phyloP scores from a whole-genome alignment of 2,329 filamentous ascomycete genomes.

The Fusarium kyushuense region DNA sequence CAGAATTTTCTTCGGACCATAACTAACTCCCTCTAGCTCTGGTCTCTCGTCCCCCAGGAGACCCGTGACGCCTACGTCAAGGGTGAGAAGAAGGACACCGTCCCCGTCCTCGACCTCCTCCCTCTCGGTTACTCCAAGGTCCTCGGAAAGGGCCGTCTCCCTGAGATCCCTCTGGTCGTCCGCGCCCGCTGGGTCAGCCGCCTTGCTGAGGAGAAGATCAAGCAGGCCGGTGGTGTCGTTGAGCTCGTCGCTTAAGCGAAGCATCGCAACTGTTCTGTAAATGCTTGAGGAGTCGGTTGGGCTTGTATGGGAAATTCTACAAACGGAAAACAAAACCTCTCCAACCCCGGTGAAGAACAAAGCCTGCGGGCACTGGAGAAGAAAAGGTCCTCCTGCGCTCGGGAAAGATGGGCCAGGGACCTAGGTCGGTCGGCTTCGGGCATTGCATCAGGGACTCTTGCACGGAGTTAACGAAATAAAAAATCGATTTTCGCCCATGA shows the following conservation, averaged over 20 bases:
- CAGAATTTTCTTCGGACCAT: neutral
- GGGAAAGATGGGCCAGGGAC: conserved; percentile 43
- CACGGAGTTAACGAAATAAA: conserved; percentile 57
- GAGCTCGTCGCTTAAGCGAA: conserved; percentile 85
- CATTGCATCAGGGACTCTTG: conserved; percentile 58
- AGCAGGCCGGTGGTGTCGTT: conserved; percentile 93
- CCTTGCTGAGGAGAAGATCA: conserved; percentile 99
- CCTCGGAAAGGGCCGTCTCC: conserved; percentile 96
- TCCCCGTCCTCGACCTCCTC: conserved; percentile 97
- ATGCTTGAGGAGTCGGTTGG: conserved; percentile 49
- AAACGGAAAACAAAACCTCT: conserved; percentile 45
- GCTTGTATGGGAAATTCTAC: conserved; percentile 48
- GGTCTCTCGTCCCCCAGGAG: conserved; percentile 93
- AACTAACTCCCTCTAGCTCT: conserved; percentile 73
- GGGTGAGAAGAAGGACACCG: conserved; percentile 85
- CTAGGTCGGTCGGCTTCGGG: conserved; percentile 56
- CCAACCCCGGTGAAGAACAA: conserved; percentile 40
- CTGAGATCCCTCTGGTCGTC: conserved; percentile 92
- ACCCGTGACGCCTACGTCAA: conserved; percentile 91
- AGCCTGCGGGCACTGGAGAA: conserved; percentile 28
- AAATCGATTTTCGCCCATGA: conserved; percentile 56
- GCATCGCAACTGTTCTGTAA: conserved; percentile 27
- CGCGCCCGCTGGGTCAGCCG: conserved; percentile 95
- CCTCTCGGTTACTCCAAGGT: conserved; percentile 98
- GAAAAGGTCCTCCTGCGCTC: conserved; percentile 39